A percentile compares a stretch with the other conserved stretches of the same genome.
phyloP scores from a whole-genome alignment of 169 alveolate species.

The Ophryocystis elektroscirrha region DNA sequence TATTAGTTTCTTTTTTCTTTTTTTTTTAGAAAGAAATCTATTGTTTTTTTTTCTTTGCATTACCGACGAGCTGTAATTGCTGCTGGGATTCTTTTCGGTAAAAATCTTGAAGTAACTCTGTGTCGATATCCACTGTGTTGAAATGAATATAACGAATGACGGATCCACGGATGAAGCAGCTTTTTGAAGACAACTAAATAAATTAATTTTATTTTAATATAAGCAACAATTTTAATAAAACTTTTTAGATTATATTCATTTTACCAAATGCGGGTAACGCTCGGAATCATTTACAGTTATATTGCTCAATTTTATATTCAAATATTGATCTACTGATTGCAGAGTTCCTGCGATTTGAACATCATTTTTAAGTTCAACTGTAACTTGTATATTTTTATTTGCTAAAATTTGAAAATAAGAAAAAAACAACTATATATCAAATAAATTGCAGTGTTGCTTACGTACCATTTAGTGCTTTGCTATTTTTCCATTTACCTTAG shows the following conservation, averaged over 20 bases:
- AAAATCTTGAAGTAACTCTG: constrained; percentile 34
- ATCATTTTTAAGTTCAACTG: constrained; percentile 74
- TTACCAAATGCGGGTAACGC: constrained; percentile 61
- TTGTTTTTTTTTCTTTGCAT: too few species aligned
- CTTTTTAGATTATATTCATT: not conserved
- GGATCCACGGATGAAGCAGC: constrained; percentile 76
- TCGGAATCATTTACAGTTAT: constrained; percentile 63
- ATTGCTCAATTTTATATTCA: constrained; percentile 63
- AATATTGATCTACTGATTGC: constrained; percentile 65
- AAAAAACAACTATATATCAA: constrained; percentile 44
- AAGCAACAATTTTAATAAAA: not conserved
- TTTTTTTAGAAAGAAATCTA: too few species aligned
- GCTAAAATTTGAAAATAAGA: constrained; percentile 63
- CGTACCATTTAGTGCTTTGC: too few species aligned
- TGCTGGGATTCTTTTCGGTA: constrained; percentile 6
- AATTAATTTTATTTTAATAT: not conserved
- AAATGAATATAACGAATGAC: constrained; percentile 72
- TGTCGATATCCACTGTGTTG: constrained; percentile 56
- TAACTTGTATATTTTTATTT: constrained; percentile 55
- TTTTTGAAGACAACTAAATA: constrained; percentile 47
- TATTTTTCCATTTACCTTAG: too few species aligned
- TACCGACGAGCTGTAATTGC: too few species aligned
- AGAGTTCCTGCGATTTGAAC: constrained; percentile 65
- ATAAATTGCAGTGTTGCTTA: not conserved
- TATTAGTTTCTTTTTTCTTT: too few species aligned